These are phyloP conservation scores for Reutealis trisperma DNA, from an alignment of 345 rosid genomes.

Conservation along the genomic window DNA sequence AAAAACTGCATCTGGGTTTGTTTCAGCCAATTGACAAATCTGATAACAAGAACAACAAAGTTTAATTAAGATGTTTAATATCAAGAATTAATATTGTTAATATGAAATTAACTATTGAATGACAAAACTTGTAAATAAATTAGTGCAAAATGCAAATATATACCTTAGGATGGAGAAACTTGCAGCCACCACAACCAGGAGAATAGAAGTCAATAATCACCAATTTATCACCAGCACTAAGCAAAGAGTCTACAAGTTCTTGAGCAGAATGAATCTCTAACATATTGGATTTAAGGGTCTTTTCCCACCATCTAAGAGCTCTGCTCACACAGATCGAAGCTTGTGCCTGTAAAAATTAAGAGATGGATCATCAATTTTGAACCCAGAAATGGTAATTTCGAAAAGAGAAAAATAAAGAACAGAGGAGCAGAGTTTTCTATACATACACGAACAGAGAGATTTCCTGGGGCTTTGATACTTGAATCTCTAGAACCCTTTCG, in stretches of 20 bases:
- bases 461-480: conserved; percentile 29
- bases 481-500: conserved; percentile 30
- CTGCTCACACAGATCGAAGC: conserved; percentile 50
- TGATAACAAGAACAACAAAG: conserved; percentile 20
- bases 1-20: conserved; percentile 56
- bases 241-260: conserved; percentile 58
- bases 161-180: conserved; percentile 81
- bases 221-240: conserved; percentile 59
- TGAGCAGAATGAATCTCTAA: conserved; percentile 62
- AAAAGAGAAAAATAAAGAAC: not conserved
- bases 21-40: conserved; percentile 81
- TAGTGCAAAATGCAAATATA: too few species aligned
- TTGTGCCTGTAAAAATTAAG: conserved; percentile 36
- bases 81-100: not conserved
- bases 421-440: not conserved
- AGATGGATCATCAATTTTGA: conserved; percentile 1
- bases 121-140: too few species aligned
- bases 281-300: conserved; percentile 59
- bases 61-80: not conserved
- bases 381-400: not conserved
- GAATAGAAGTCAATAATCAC: conserved; percentile 73
- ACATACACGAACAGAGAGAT: conserved; percentile 44
- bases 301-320: conserved; percentile 79
- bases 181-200: conserved; percentile 88
- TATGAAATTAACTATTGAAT: not conserved